Conservation (phyloP, 768 basidiomycete species). For the Lactarius akahatsu region DNA sequence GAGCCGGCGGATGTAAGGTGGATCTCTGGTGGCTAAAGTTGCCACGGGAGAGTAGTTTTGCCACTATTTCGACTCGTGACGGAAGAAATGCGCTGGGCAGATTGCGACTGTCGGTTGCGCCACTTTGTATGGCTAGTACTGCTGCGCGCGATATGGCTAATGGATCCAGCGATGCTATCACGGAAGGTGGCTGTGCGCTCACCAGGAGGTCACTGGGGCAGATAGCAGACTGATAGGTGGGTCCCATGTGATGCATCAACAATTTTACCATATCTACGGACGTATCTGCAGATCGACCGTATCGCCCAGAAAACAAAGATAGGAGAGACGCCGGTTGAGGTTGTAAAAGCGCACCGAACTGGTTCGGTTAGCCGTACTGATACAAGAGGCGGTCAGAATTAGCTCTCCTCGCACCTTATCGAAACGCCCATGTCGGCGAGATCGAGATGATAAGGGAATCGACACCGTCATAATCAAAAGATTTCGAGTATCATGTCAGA, state of each 20-base stretch:
- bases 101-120: neutral
- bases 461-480: neutral
- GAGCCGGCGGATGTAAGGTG: neutral
- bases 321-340: neutral
- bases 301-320: neutral
- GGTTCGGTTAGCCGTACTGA: neutral
- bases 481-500: neutral
- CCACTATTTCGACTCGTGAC: neutral
- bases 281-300: neutral
- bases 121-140: neutral
- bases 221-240: neutral
- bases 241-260: neutral
- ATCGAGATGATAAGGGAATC: neutral
- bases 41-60: neutral
- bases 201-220: neutral
- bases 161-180: neutral
- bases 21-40: neutral
- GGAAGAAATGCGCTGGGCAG: neutral
- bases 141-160: neutral
- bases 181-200: neutral
- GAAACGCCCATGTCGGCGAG: neutral
- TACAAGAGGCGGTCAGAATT: neutral
- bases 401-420: neutral
- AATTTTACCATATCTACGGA: neutral
- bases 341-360: neutral